phyloP scores from a whole-genome alignment of 2,329 filamentous ascomycete species.

The Fusarium graminum region DNA sequence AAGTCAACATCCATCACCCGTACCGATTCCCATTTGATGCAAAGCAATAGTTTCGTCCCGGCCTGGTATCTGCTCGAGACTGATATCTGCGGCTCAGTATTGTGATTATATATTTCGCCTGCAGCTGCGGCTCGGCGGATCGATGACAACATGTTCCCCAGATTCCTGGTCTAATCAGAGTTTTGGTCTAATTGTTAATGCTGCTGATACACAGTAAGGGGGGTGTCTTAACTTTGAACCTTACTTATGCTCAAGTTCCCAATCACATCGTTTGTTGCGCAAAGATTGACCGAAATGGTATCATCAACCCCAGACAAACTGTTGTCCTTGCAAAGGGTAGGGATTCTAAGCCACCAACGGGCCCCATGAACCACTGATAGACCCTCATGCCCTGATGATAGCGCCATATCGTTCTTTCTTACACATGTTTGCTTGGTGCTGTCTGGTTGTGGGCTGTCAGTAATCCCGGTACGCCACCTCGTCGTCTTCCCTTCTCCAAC shows the following conservation, averaged over 20 bases:
- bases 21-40: slow-evolving; percentile 12
- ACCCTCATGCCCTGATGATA: slow-evolving; percentile 28
- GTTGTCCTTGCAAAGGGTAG: slow-evolving; percentile 28
- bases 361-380: slow-evolving; percentile 13
- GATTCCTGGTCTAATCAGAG: slow-evolving; percentile 35
- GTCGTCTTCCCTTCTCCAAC: slow-evolving; percentile 23
- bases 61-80: neutral
- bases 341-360: slow-evolving; percentile 35
- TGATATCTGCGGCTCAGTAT: slow-evolving; percentile 16
- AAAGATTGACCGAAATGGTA: slow-evolving; percentile 38
- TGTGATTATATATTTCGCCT: slow-evolving; percentile 9
- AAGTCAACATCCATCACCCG: slow-evolving; percentile 31
- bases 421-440: slow-evolving; percentile 13
- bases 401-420: slow-evolving; percentile 1
- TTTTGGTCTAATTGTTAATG: slow-evolving; percentile 25
- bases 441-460: slow-evolving; percentile 24
- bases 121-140: slow-evolving; percentile 35
- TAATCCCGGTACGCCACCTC: slow-evolving; percentile 40
- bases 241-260: slow-evolving; percentile 11
- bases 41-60: slow-evolving; percentile 4
- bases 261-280: slow-evolving; percentile 43
- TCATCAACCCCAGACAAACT: slow-evolving; percentile 22
- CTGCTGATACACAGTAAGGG: slow-evolving; percentile 31
- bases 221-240: slow-evolving; percentile 23
- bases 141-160: slow-evolving; percentile 43